Percentiles rank a stretch among this genome's conserved stretches.
Evolutionary conservation across 1,284 basidiomycete species (phyloP).

Genomic region (Bjerkandera adusta): DNA sequence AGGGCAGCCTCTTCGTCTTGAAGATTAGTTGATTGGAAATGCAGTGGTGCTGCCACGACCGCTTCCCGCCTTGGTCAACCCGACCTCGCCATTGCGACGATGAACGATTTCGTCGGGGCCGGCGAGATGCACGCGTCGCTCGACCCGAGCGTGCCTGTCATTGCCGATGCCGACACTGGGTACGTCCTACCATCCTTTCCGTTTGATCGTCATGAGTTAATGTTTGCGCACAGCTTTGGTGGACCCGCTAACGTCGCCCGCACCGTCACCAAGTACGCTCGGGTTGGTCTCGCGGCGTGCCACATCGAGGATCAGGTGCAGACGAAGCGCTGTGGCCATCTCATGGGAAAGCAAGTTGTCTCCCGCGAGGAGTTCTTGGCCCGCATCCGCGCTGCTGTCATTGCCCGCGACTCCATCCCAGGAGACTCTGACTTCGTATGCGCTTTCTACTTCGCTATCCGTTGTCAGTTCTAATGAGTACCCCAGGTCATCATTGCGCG

Average conservation of each 20-base stretch:
- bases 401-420: constrained; percentile 68
- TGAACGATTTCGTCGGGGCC: constrained; percentile 74
- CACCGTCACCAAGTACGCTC: constrained; percentile 70
- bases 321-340: constrained; percentile 80
- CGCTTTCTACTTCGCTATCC: too few species aligned
- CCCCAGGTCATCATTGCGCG: constrained; percentile 74
- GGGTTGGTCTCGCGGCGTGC: constrained; percentile 71
- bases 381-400: constrained; percentile 75
- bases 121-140: constrained; percentile 15
- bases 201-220: background rate
- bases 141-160: constrained; percentile 64
- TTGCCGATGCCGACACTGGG: constrained; percentile 83
- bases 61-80: constrained; percentile 76
- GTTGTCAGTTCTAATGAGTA: too few species aligned
- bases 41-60: constrained; percentile 71
- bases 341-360: constrained; percentile 80
- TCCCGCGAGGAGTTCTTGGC: constrained; percentile 73
- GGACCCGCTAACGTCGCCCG: constrained; percentile 76
- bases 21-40: too few species aligned
- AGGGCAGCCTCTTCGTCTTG: too few species aligned
- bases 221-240: constrained; percentile 51
- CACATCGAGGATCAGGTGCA: constrained; percentile 86
- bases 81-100: constrained; percentile 77
- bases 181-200: constrained; percentile 24
- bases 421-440: constrained; percentile 68